These are phyloP conservation scores for Alternaria alternata DNA, from an alignment of 2,329 filamentous ascomycete genomes.

Conservation along the genomic window DNA sequence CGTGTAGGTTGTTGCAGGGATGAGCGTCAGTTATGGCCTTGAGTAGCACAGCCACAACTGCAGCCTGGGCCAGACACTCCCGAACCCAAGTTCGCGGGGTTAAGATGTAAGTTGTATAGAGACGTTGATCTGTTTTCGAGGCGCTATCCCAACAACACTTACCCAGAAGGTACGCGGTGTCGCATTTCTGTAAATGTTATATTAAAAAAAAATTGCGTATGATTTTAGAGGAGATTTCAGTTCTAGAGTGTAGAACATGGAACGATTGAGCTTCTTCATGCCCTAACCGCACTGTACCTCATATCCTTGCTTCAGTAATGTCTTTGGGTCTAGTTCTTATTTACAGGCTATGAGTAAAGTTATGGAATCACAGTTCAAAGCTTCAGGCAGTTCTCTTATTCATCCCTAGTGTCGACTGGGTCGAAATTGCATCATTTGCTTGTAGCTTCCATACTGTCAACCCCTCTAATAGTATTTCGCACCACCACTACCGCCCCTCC, in stretches of 20 bases:
- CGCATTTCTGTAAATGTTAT: neutral
- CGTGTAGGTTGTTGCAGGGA: neutral
- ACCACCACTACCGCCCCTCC: neutral
- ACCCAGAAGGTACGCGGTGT: neutral
- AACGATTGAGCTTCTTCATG: too few relatives aligned
- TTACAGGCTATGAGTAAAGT: too few relatives aligned
- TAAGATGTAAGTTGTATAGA: too few relatives aligned
- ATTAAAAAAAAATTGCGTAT: neutral
- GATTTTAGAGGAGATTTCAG: neutral
- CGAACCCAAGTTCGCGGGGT: neutral
- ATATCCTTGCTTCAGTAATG: too few relatives aligned
- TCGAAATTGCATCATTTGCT: neutral
- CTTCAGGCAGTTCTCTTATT: neutral
- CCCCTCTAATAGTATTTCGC: neutral
- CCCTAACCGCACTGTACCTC: too few relatives aligned
- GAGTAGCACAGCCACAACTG: neutral
- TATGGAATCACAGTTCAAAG: neutral
- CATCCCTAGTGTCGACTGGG: neutral
- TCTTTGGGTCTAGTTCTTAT: too few relatives aligned
- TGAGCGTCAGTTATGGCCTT: neutral
- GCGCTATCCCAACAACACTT: rapidly evolving
- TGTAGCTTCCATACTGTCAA: neutral
- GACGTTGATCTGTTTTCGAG: too few relatives aligned
- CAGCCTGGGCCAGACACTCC: neutral
- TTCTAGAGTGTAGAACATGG: too few relatives aligned